Evolutionary conservation across 331 rosid species (phyloP).

Genomic region (Pyrus hybrid): DNA sequence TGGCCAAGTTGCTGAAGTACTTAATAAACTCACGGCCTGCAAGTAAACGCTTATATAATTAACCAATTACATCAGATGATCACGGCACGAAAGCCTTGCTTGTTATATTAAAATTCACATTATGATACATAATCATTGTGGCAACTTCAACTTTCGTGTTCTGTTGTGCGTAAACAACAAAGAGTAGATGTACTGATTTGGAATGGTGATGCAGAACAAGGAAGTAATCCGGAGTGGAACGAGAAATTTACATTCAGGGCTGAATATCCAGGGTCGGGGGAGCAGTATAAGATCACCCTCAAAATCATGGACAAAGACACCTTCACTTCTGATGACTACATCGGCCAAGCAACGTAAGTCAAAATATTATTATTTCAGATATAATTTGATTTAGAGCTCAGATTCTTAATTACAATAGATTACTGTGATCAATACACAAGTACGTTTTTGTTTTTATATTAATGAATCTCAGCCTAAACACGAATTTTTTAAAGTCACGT

Average conservation of each 20-base stretch:
- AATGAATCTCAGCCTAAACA: neutral
- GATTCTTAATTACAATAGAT: no score
- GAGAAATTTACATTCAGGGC: constrained; percentile 51
- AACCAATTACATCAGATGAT: neutral
- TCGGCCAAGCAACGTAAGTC: constrained; percentile 71
- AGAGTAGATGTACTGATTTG: neutral
- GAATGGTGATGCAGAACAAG: constrained; percentile 24
- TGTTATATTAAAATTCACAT: neutral
- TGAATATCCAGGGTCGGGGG: constrained; percentile 41
- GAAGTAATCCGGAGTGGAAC: constrained; percentile 57
- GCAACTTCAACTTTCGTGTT: neutral
- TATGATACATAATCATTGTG: neutral
- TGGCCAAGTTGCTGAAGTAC: neutral
- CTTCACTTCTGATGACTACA: constrained; percentile 43
- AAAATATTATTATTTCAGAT: no score
- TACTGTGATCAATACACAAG: no score
- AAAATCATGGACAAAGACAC: constrained; percentile 70
- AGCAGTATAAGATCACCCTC: constrained; percentile 39
- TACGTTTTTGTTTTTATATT: no score
- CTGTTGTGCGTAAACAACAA: neutral
- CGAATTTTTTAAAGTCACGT: neutral
- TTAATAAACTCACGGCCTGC: neutral
- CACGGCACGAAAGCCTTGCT: neutral
- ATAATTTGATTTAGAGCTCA: no score
- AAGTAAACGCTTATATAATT: neutral